Base-by-base conservation (phyloP, 257 asterid species). In the Gardenia jasminoides region DNA sequence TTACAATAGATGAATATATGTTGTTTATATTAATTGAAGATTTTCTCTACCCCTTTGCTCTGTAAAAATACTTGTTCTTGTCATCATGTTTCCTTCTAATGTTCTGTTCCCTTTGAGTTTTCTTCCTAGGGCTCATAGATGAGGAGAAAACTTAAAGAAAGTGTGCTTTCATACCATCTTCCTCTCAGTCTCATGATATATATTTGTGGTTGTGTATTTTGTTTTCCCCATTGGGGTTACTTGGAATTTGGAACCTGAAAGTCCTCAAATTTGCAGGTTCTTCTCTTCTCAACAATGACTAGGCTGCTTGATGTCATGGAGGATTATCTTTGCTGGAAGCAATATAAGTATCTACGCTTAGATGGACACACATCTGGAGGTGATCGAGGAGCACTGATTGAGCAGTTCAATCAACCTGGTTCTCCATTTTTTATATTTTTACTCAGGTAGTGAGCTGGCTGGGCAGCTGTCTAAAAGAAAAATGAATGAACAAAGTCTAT, bases 301-400 rank as follows among this genome's bases (percentile, higher is more conserved):
- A 90, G 99, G 84, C 87, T 96, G 70, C 98, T 96, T 86, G 98
- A 96, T 89, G 99, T 96, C 46, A 89, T 96, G 98, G 99, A 96
- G 90, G 99, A 96, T 74, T 96, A 96, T 88, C 98, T 96, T 77
- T 81, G 84, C 96, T 91, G 96, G 99, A 96, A 96, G 87, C 94
- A 96, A 78, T 96, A 93, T 71, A 92, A 74, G 81, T 96, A 96
- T 85, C 92, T 96, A 41, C 97, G 99, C 72, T 88, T 96, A 85
- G 99, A 96, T 85, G 99, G 99, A 22, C 99, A 96, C 81, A 96
- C 99, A 82, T 92, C 94, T 68, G 99, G 99, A 75, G 98, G 99
- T 62, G 98, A 96, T 82, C 93, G 99, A 58, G 99, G 99, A 72
- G 94, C 92, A 79, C 90, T 96, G 79, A 93, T 96, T 70, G 99